Base-by-base conservation (phyloP, 257 asterid species). In the Capsicum baccatum region DNA sequence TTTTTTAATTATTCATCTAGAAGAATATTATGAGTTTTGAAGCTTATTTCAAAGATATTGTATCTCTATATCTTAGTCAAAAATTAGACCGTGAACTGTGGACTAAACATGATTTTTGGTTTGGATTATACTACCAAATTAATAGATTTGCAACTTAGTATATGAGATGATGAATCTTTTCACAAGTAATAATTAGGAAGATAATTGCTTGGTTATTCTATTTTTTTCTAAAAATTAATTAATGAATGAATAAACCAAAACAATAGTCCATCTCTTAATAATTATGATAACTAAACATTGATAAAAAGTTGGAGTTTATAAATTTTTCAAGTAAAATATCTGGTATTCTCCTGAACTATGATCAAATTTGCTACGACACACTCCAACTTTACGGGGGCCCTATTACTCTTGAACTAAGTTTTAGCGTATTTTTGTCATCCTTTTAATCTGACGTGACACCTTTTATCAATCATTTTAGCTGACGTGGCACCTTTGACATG, bases 11-110 rank as follows among this genome's bases (percentile, higher is more conserved):
- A 35, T 26, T 21, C 0, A 39, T 55, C 19, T 1, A 12, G 62
- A 50, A 19, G 47, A 74, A 50, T 74, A 74, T 52, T 76, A 76
- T 63, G 48, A 52, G 14, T 76, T 66, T 48, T 50, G 52, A 52
- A 76, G 47, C 47, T 59, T 70, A 48, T 42, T 62, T 81, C 83
- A 81, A 82, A 52, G 83, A 81, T 85, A 73, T 82, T 55, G 82
- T 48, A 59, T 74, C 56, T 21, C 35, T 60, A 71, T 6, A 85
- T 81, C 82, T 85, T 85, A 85, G 87, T 85, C 84, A 79, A 14
- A 48, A 52, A 81, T 81, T 81, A 81, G 76, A 50, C 63, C 81
- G 48, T 76, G 81, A 63, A 74, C 80, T 74, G 80, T 47, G 80
- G 80, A 76, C 81, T 76, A 76, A 76, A 14, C 62, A 76, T 76